Base-by-base conservation (phyloP, 495 filamentous ascomycete genomes). In the Xylaria nigripes region DNA sequence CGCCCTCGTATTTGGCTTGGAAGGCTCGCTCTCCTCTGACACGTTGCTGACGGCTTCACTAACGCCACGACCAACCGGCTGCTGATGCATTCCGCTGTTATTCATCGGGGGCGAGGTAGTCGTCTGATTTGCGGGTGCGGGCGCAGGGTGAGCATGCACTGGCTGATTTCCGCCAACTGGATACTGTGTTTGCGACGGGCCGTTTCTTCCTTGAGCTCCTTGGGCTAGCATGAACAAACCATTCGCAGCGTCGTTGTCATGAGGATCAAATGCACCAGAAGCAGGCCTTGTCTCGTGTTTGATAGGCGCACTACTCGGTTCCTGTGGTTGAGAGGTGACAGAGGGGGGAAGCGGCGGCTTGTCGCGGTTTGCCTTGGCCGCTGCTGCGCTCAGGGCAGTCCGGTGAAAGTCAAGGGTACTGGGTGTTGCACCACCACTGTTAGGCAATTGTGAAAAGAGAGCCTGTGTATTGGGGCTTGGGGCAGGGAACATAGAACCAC, bases 401-500 rank as follows among this genome's bases (percentile, higher is more conserved):
- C 91, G 84, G 59, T 97, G 93, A 61, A 98, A 98, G 61, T 98
- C 93, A 47, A 95, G 73, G 0, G 91, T 95, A 30, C 83, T 84
- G 13, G 93, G 93, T 19, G 93, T 98, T 12, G 90, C 83, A 45
- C 85, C 86, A 49, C 87, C 87, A 68, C 81, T 86, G 40, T 44
- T 55, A 56, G 86, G 84, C 32, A 96, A 75, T 62, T 85, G 81
- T 48, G 86, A 84, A 65, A 90, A 85, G 24, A 96, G 64, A 24
- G 87, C 82, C 66, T 89, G 85, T 0, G 88, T 87, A 66, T 86
- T 92, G 16, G 93, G 93, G 63, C 88, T 91, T 4, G 90, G 87
- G 27, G 84, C 87, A 27, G 91, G 89, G 76, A 98, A 98, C 87
- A 98, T 96, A 64, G 92, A 95, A 55, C 93, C 93, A 63, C 92